phyloP scores from a whole-genome alignment of 495 filamentous ascomycete species.

The Daldinia childiae region DNA sequence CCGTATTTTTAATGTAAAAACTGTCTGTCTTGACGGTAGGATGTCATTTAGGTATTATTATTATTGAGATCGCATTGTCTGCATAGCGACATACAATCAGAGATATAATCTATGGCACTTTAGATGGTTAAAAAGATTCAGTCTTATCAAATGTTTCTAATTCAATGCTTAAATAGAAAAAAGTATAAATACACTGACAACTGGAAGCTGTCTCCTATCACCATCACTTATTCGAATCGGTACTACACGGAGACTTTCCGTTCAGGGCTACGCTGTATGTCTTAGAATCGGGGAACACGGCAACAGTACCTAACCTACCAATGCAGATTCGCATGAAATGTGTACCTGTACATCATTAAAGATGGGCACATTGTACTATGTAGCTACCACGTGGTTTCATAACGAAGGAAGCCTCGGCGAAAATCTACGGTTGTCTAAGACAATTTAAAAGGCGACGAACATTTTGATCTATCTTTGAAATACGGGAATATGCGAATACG shows the following conservation, averaged over 20 bases:
- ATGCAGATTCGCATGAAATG: constrained; percentile 16
- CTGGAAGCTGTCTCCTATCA: constrained; percentile 10
- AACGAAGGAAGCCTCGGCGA: constrained; percentile 5
- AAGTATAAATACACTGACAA: neutral
- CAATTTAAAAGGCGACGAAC: neutral
- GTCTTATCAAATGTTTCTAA: neutral
- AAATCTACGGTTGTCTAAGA: constrained; percentile 8
- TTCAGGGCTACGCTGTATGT: constrained; percentile 21
- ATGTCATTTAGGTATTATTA: too few species aligned
- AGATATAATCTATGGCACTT: neutral
- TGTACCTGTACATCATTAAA: neutral
- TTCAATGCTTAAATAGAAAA: too few species aligned
- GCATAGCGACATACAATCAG: too few species aligned
- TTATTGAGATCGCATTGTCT: too few species aligned
- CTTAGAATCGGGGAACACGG: constrained; percentile 33
- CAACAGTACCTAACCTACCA: constrained; percentile 7
- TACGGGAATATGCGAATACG: neutral
- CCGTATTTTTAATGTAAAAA: constrained; percentile 17
- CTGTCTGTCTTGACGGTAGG: neutral
- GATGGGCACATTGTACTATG: neutral
- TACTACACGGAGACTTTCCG: constrained; percentile 33
- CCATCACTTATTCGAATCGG: constrained; percentile 21
- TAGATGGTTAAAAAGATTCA: neutral
- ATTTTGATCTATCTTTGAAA: neutral
- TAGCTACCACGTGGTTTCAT: constrained; percentile 30